These are phyloP conservation scores for Collybia mongolica DNA, from an alignment of 768 basidiomycete genomes.

Conservation along the genomic window DNA sequence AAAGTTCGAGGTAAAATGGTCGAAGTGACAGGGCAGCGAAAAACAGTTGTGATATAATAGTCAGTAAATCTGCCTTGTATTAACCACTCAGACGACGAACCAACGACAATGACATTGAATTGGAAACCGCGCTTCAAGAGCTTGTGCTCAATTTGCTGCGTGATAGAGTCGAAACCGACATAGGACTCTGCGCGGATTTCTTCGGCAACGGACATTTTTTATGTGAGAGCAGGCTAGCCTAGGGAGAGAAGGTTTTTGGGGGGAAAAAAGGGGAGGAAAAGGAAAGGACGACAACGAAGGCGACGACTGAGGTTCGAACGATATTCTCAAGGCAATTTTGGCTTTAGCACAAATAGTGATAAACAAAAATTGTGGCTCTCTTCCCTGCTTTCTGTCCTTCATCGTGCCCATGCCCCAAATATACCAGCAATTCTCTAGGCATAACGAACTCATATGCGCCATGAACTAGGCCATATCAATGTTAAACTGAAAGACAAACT, in stretches of 20 bases:
- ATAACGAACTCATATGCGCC: too few species aligned
- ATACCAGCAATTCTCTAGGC: too few species aligned
- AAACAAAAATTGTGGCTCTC: conserved; percentile 3
- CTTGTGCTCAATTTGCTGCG: conserved; percentile 98
- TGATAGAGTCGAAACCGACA: conserved; percentile 98
- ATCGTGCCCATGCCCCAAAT: too few species aligned
- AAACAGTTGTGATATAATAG: not conserved
- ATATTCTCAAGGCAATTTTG: conserved; percentile 1
- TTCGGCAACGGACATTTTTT: conserved; percentile 39
- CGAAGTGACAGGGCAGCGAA: not conserved
- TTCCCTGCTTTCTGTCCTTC: not conserved
- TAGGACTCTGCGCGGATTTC: conserved; percentile 92
- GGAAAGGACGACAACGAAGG: conserved; percentile 2
- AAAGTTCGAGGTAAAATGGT: conserved; percentile 4
- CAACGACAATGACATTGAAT: conserved; percentile 98
- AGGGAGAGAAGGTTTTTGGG: not conserved
- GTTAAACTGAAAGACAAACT: too few species aligned
- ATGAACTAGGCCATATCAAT: too few species aligned
- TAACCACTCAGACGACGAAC: conserved; percentile 44
- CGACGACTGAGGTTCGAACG: conserved; percentile 3
- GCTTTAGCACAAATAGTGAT: not conserved
- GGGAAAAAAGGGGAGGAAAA: conserved; percentile 4
- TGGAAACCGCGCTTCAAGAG: conserved; percentile 98
- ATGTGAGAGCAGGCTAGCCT: not conserved
- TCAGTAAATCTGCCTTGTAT: not conserved